Evolutionary conservation across 2,329 filamentous ascomycete genomes (phyloP).

Genomic region (Colletotrichum chlorophyti): DNA sequence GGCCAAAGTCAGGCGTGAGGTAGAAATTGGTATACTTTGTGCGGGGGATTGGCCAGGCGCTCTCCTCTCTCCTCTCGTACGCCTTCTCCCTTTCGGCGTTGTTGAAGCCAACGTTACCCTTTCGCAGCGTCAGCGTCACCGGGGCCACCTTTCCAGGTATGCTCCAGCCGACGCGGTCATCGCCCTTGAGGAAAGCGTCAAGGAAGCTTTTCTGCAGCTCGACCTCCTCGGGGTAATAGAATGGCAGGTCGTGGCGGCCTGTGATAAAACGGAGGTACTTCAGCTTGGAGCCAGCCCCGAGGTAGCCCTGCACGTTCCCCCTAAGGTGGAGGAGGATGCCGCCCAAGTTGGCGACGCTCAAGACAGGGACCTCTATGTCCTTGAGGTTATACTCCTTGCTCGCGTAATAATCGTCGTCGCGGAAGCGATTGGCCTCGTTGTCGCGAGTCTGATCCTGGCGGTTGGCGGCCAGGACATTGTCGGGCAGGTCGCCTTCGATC

Average conservation of each 20-base stretch:
- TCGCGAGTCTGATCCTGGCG: slow-evolving; percentile 54
- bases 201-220: slow-evolving; percentile 72
- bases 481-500: slow-evolving; percentile 63
- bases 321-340: slow-evolving; percentile 73
- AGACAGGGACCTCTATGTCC: slow-evolving; percentile 71
- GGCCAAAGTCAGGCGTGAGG: slow-evolving; percentile 54
- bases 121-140: slow-evolving; percentile 67
- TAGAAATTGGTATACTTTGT: slow-evolving; percentile 70
- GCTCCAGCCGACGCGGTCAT: slow-evolving; percentile 69
- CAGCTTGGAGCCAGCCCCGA: slow-evolving; percentile 66
- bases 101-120: slow-evolving; percentile 73
- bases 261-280: slow-evolving; percentile 76
- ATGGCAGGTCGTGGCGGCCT: slow-evolving; percentile 74
- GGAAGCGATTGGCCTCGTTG: slow-evolving; percentile 59
- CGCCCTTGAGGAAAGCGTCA: slow-evolving; percentile 73
- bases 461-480: slow-evolving; percentile 57
- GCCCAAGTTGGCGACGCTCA: slow-evolving; percentile 75
- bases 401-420: slow-evolving; percentile 69
- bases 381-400: slow-evolving; percentile 69
- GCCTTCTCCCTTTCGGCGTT: slow-evolving; percentile 64
- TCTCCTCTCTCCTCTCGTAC: slow-evolving; percentile 62
- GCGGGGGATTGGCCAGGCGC: slow-evolving; percentile 70
- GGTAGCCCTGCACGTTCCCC: slow-evolving; percentile 72
- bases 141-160: slow-evolving; percentile 62
- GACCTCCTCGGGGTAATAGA: slow-evolving; percentile 74